Evolutionary conservation across 495 filamentous ascomycete genomes (phyloP), one percentile per base, ranked within the genome.

Genomic region (Jackrogersella minutella): DNA sequence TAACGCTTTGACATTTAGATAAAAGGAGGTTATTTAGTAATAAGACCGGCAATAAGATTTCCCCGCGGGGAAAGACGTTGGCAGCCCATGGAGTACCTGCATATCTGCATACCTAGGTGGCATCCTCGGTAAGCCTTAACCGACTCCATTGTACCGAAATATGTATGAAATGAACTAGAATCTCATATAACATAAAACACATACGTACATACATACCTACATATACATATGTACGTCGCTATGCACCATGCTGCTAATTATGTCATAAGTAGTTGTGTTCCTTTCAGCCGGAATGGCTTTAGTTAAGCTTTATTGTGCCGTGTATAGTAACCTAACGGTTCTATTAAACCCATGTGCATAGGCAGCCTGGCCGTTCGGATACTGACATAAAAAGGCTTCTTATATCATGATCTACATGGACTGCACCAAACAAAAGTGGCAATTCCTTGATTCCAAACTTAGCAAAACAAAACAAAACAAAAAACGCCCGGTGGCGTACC

Each of bases 111-210:
- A 52, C 31, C 49, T 36, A 36, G 49, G 51, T 40, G 31, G 54
- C 53, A 63, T 60, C 66, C 66, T 64, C 66, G 60, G 66, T 58
- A 69, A 68, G 63, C 50, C 41, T 8, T 30, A 46, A 26, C 53
- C 30, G 4, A 22, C 37, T 39, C 56, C 30, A 58, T 62, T 57
- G 9, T 26, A 68, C 46, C 63, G 56, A 66, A n/a, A n/a, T n/a
- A n/a, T n/a, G n/a, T n/a, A n/a, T n/a, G n/a, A n/a, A n/a, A n/a
- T n/a, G n/a, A n/a, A n/a, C n/a, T n/a, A n/a, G n/a, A n/a, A n/a
- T n/a, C n/a, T n/a, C n/a, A n/a, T n/a, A n/a, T n/a, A n/a, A n/a
- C n/a, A n/a, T n/a, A n/a, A n/a, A n/a, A n/a, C 30, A 22, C 17
- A 22, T 43, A 46, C 22, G 41, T 21, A 46, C n/a, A 24, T 46